phyloP scores from a whole-genome alignment of 1,284 basidiomycete species.

The Pterula multifida region DNA sequence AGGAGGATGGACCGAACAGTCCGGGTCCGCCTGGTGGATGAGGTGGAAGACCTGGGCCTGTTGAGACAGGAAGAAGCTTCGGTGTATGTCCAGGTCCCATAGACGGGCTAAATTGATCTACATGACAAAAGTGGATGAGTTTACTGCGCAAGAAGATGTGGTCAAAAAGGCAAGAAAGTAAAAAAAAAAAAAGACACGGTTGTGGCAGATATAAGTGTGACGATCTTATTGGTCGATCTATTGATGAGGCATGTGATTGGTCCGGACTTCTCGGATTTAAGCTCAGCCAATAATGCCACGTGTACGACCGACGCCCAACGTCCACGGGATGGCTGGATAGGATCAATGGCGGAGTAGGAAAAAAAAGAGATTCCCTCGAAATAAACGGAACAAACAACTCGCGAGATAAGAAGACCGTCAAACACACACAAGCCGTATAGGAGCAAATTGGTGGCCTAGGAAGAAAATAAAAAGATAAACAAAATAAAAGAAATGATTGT shows the following conservation, averaged over 20 bases:
- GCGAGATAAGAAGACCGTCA: too few species aligned
- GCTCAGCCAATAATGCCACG: too few species aligned
- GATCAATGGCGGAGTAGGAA: too few species aligned
- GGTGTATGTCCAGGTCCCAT: slow-evolving; percentile 9
- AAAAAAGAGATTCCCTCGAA: too few species aligned
- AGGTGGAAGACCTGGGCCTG: slow-evolving; percentile 21
- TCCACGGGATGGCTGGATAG: too few species aligned
- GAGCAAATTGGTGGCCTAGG: neutral
- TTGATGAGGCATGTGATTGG: slow-evolving; percentile 1
- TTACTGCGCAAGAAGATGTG: too few species aligned
- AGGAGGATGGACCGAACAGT: neutral
- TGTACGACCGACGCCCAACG: too few species aligned
- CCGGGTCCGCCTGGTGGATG: neutral
- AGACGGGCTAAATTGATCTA: slow-evolving; percentile 11
- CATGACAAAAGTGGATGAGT: slow-evolving; percentile 1
- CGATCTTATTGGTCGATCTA: neutral
- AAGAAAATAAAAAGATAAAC: neutral
- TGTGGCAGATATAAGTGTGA: neutral
- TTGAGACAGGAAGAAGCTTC: slow-evolving; percentile 13
- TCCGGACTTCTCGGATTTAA: too few species aligned
- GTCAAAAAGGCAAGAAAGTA: neutral
- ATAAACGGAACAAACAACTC: too few species aligned
- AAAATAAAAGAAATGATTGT: too few species aligned
- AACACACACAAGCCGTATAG: too few species aligned
- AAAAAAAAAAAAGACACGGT: slow-evolving; percentile 1